These are phyloP conservation scores for Stagonosporopsis tanaceti DNA, from an alignment of 2,329 filamentous ascomycete species.

Conservation along the genomic window DNA sequence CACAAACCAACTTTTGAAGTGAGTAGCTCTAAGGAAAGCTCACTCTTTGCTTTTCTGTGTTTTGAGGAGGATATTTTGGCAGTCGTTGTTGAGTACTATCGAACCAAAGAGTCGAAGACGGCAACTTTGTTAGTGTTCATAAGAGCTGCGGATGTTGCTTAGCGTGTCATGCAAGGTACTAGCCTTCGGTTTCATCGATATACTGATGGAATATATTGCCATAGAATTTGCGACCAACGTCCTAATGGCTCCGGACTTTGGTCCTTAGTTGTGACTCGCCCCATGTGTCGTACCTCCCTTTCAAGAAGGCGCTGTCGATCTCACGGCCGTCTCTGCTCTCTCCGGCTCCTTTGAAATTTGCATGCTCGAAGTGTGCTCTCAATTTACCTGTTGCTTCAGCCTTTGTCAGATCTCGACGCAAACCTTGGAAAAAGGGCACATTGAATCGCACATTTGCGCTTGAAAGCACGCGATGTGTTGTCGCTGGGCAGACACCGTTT, in stretches of 20 bases:
- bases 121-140: too few species aligned
- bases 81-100: too few species aligned
- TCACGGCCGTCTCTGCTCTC: background rate
- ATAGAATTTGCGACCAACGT: background rate
- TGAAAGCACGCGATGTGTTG: conserved; percentile 3
- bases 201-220: background rate
- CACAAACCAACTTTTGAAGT: too few species aligned
- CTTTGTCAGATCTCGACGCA: background rate
- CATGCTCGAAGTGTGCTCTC: background rate
- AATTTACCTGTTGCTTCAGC: background rate
- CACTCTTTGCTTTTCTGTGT: too few species aligned
- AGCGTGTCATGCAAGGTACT: background rate
- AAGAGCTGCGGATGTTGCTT: too few species aligned
- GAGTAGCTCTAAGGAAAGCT: too few species aligned
- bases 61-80: too few species aligned
- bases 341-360: background rate
- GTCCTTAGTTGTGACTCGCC: conserved; percentile 2
- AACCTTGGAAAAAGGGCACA: background rate
- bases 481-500: background rate
- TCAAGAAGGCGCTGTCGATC: background rate
- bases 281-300: background rate
- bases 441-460: background rate
- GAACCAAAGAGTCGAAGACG: too few species aligned
- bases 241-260: background rate
- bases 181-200: background rate